Base-by-base conservation (phyloP, 768 basidiomycete species). In the Pisolithus microcarpus region DNA sequence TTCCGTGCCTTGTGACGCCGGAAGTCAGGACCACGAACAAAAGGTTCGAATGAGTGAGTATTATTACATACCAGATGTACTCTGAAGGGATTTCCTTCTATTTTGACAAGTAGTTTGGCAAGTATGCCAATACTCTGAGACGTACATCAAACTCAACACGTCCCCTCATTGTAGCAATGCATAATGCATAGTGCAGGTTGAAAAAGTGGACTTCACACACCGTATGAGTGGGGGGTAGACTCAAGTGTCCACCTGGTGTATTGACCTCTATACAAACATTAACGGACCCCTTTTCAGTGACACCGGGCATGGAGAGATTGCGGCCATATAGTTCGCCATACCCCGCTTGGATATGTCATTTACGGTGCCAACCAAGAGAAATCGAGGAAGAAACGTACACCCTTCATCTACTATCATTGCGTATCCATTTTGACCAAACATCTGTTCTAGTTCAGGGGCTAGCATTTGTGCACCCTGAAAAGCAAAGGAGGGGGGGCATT, bases 371-470 rank as follows among this genome's bases (percentile, higher is more conserved):
- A 44, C 3, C 24, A n/a, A n/a, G 28, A 28, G 28, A n/a, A n/a
- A 28, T 11, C 26, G 5, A 3, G 5, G 7, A 2, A 23, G 10
- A 28, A 26, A 30, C 43, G 59, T 65, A 82, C 89, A 79, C 28
- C 93, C 92, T 72, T 97, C 94, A 61, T 97, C 94, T 34, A 97
- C 74, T 42, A 96, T 65, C 62, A 95, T 74, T 0, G 87, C 81
- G 61, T 90, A 81, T 3, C 79, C 77, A 59, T 91, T 66, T 52
- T 77, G 63, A 34, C 92, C 92, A 60, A 88, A 94, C 15, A 71
- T 74, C 2, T 73, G 56, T 44, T 79, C 63, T 26, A 96, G 67
- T 40, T 70, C 68, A 9, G 67, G 58, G 0, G 72, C 71, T 38
- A 87, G 69, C 3, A 61, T 59, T 26, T 64, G 65, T 8, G 84